phyloP scores from a whole-genome alignment of 1,139 yeast genomes.

The Chernovozyma sophiae-reginae region DNA sequence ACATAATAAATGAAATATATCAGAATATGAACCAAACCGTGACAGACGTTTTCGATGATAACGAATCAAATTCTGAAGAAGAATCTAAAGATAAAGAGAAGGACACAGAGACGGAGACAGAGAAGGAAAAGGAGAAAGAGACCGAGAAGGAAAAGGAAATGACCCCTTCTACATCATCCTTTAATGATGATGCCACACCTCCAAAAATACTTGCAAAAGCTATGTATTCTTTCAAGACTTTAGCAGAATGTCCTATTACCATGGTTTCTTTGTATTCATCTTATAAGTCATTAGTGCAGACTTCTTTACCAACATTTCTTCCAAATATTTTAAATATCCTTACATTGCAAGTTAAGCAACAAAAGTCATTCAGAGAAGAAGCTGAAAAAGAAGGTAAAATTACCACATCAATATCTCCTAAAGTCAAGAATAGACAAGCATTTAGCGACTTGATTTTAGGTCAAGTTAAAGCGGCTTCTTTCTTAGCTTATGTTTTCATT shows the following conservation, averaged over 20 bases:
- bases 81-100: slow-evolving; percentile 16
- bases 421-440: slow-evolving; percentile 72
- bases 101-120: slow-evolving; percentile 14
- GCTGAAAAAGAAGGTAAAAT: slow-evolving; percentile 62
- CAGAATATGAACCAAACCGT: slow-evolving; percentile 78
- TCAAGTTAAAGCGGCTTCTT: slow-evolving; percentile 97
- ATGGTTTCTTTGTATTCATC: slow-evolving; percentile 90
- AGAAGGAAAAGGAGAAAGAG: slow-evolving; percentile 24
- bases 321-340: slow-evolving; percentile 79
- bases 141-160: slow-evolving; percentile 28
- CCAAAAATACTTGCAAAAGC: slow-evolving; percentile 49
- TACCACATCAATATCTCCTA: slow-evolving; percentile 50
- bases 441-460: slow-evolving; percentile 89
- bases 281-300: slow-evolving; percentile 69
- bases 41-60: slow-evolving; percentile 50
- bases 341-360: slow-evolving; percentile 64
- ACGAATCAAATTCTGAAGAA: slow-evolving; percentile 7
- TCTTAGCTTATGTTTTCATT: slow-evolving; percentile 85
- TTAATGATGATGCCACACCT: slow-evolving; percentile 33
- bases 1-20: slow-evolving; percentile 71
- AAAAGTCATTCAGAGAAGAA: slow-evolving; percentile 41
- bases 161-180: slow-evolving; percentile 26
- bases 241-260: slow-evolving; percentile 96
- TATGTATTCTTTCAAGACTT: slow-evolving; percentile 79
- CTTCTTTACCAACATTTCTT: slow-evolving; percentile 71